A percentile compares a stretch with the other conserved stretches of the same genome.
These are phyloP conservation scores for Elsinoe batatas DNA, from an alignment of 2,329 filamentous ascomycete species.

Conservation along the genomic window DNA sequence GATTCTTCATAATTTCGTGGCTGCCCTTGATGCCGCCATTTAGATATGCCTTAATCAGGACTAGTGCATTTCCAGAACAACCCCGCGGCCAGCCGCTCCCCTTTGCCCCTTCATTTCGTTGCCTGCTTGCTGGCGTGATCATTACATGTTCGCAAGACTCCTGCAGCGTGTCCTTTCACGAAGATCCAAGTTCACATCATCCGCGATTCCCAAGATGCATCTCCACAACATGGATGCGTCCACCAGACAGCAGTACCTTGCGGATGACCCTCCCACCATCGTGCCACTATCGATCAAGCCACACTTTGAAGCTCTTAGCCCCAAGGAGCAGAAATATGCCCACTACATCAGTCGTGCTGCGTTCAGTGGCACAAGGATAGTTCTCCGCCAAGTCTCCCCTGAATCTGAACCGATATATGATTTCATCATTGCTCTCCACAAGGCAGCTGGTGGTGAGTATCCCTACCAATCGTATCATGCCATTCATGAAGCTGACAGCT, in stretches of 20 bases:
- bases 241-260: constrained; percentile 61
- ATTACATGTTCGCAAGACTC: too few species aligned
- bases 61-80: too few species aligned
- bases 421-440: constrained; percentile 43
- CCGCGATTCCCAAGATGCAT: constrained; percentile 14
- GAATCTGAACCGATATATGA: constrained; percentile 46
- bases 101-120: too few species aligned
- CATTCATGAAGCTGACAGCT: neutral
- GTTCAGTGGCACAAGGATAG: constrained; percentile 41
- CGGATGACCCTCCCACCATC: constrained; percentile 80
- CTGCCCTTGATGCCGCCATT: too few species aligned
- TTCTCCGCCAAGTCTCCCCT: constrained; percentile 43
- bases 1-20: too few species aligned
- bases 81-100: too few species aligned
- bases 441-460: constrained; percentile 27
- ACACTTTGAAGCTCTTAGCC: constrained; percentile 71
- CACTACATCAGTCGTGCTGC: constrained; percentile 61
- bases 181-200: too few species aligned
- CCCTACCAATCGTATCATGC: too few species aligned
- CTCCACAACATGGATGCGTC: constrained; percentile 32
- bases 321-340: constrained; percentile 79
- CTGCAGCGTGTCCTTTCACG: too few species aligned
- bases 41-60: too few species aligned
- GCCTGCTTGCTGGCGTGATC: too few species aligned
- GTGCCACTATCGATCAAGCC: constrained; percentile 84